Evolutionary conservation across 495 filamentous ascomycete species (phyloP).

Genomic region (Penicillium cinerascens): DNA sequence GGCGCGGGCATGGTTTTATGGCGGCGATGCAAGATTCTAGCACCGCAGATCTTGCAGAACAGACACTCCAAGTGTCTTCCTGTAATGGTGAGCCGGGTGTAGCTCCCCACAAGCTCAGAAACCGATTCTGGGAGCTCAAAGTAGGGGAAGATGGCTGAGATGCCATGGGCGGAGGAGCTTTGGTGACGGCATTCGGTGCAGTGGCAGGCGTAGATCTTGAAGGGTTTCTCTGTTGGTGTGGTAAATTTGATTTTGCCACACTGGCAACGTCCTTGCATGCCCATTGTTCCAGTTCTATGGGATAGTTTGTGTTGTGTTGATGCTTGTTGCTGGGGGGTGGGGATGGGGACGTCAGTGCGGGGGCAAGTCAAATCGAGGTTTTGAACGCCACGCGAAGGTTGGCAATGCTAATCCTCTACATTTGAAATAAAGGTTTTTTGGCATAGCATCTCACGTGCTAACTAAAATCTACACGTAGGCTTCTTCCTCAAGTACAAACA

Average conservation of each 20-base stretch:
- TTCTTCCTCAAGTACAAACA: too few relatives aligned
- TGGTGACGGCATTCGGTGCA: conserved; percentile 64
- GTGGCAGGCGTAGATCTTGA: conserved; percentile 66
- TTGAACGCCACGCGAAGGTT: neutral
- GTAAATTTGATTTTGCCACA: conserved; percentile 60
- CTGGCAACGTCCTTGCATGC: conserved; percentile 57
- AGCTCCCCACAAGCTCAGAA: conserved; percentile 42
- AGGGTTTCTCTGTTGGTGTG: conserved; percentile 45
- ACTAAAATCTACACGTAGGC: too few relatives aligned
- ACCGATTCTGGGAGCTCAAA: conserved; percentile 46
- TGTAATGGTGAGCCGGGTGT: conserved; percentile 40
- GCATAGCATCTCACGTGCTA: too few relatives aligned
- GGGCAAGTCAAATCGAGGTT: neutral
- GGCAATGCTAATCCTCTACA: neutral
- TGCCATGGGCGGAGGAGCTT: conserved; percentile 64
- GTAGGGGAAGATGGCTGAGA: conserved; percentile 62
- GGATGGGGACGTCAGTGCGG: conserved; percentile 1
- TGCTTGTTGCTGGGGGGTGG: neutral
- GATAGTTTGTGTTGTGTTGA: neutral
- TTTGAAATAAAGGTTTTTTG: too few relatives aligned
- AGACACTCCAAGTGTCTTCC: conserved; percentile 50
- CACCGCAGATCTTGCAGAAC: conserved; percentile 59
- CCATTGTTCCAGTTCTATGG: conserved; percentile 12
- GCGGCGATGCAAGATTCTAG: conserved; percentile 53
- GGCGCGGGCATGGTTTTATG: conserved; percentile 38